These are phyloP conservation scores for Aspergillus sp. DNA, from an alignment of 2,329 filamentous ascomycete genomes.

Conservation along the genomic window DNA sequence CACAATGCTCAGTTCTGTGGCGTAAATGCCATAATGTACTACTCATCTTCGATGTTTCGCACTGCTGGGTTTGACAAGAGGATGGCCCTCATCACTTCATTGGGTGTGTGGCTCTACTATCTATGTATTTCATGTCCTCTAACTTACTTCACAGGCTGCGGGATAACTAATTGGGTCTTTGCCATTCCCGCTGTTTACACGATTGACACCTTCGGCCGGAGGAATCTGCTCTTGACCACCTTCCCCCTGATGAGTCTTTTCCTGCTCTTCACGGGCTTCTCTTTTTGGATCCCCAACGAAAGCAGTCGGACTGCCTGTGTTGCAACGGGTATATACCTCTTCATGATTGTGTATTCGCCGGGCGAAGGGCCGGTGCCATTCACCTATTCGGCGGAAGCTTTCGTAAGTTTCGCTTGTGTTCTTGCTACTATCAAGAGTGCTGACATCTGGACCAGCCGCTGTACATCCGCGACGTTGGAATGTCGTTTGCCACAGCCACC, in stretches of 20 bases:
- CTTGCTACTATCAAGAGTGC: no score
- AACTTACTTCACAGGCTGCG: no score
- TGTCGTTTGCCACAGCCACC: conserved; percentile 49
- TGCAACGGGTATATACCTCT: conserved; percentile 37
- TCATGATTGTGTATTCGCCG: conserved; percentile 45
- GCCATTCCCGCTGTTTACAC: conserved; percentile 56
- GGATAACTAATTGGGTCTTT: conserved; percentile 57
- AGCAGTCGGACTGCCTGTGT: conserved; percentile 33
- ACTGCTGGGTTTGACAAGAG: conserved; percentile 45
- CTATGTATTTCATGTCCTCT: no score
- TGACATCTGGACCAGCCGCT: no score
- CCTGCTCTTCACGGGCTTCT: conserved; percentile 42
- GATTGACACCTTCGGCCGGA: conserved; percentile 57
- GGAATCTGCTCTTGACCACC: conserved; percentile 53
- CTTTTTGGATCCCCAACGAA: conserved; percentile 30
- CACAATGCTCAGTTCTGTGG: conserved; percentile 40
- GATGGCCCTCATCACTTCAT: conserved; percentile 48
- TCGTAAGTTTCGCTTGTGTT: no score
- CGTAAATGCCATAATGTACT: conserved; percentile 53
- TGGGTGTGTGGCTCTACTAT: no score
- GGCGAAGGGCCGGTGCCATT: conserved; percentile 56
- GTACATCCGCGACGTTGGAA: conserved; percentile 53
- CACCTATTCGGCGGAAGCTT: conserved; percentile 56
- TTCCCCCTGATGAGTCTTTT: conserved; percentile 45
- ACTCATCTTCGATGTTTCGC: conserved; percentile 53